Percentiles rank a stretch among this genome's conserved stretches.
Conservation (phyloP, 2,329 filamentous ascomycete species). For the Pezicula rhizophila region DNA sequence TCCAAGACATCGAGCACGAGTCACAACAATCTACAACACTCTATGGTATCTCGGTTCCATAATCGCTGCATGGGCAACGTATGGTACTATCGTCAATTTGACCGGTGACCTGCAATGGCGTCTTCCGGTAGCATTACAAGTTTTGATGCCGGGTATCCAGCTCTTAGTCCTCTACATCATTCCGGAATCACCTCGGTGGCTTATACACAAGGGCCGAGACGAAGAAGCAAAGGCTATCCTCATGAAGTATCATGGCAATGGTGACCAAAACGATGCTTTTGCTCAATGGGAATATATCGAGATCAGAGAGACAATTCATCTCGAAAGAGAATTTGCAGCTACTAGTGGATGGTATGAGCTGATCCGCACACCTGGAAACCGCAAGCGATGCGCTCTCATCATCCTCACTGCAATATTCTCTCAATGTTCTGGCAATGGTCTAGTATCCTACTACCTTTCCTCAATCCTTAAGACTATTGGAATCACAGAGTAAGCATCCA, state of each 20-base stretch:
- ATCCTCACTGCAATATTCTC: constrained; percentile 58
- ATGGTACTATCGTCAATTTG: constrained; percentile 9
- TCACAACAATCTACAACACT: constrained; percentile 32
- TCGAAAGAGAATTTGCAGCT: constrained; percentile 7
- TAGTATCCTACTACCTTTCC: constrained; percentile 55
- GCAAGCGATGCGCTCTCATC: constrained; percentile 55
- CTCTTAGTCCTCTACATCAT: constrained; percentile 12
- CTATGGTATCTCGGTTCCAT: constrained; percentile 29
- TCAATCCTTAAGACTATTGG: constrained; percentile 16
- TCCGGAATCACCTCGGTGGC: constrained; percentile 17
- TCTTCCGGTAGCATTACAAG: constrained; percentile 12
- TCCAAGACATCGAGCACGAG: constrained; percentile 29
- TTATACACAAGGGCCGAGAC: constrained; percentile 10
- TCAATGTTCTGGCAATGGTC: constrained; percentile 62
- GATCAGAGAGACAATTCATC: constrained; percentile 28
- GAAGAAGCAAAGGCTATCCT: constrained; percentile 24
- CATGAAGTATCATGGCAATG: constrained; percentile 30
- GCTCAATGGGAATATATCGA: constrained; percentile 33
- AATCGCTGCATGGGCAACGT: constrained; percentile 15
- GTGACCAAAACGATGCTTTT: constrained; percentile 28
- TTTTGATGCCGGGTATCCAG: constrained; percentile 12
- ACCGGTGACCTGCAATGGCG: constrained; percentile 10
- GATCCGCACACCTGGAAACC: constrained; percentile 50
- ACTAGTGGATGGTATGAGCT: constrained; percentile 35
- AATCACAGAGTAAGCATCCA: constrained; percentile 11